phyloP scores from a whole-genome alignment of 2,329 filamentous ascomycete species.

The Setomelanomma holmii region DNA sequence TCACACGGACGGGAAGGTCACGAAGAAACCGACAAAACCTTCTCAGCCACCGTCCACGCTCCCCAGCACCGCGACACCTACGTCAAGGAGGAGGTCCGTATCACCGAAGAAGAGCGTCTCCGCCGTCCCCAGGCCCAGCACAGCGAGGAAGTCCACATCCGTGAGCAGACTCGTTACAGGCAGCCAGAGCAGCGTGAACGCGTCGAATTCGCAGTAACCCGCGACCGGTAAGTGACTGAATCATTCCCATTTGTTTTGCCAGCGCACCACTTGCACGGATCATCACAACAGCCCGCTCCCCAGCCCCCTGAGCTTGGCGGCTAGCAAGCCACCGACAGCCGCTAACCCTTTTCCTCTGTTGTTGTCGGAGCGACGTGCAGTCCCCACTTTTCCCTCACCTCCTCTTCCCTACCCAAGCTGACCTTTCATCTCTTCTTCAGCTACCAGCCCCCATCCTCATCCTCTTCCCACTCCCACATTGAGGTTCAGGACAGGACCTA shows the following conservation, averaged over 20 bases:
- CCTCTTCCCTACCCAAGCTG: slow-evolving; percentile 48
- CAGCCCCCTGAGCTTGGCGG: slow-evolving; percentile 46
- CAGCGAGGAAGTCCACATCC: slow-evolving; percentile 44
- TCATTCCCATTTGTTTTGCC: slow-evolving; percentile 33
- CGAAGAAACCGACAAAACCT: slow-evolving; percentile 72
- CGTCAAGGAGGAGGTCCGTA: slow-evolving; percentile 82
- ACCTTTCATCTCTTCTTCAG: slow-evolving; percentile 53
- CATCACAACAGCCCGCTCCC: slow-evolving; percentile 30
- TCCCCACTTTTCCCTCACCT: slow-evolving; percentile 48
- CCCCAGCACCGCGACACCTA: slow-evolving; percentile 58
- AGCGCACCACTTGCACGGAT: slow-evolving; percentile 36
- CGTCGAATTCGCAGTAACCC: slow-evolving; percentile 34
- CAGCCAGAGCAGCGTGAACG: slow-evolving; percentile 32
- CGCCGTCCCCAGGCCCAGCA: slow-evolving; percentile 68
- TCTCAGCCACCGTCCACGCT: slow-evolving; percentile 57
- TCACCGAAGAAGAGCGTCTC: slow-evolving; percentile 78
- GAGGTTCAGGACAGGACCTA: slow-evolving; percentile 65
- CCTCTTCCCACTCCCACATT: slow-evolving; percentile 69
- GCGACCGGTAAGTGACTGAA: slow-evolving; percentile 41
- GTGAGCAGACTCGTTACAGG: slow-evolving; percentile 41
- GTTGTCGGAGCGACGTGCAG: slow-evolving; percentile 50
- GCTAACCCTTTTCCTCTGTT: slow-evolving; percentile 47
- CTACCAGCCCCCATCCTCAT: slow-evolving; percentile 62
- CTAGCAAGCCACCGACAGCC: slow-evolving; percentile 37
- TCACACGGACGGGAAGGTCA: slow-evolving; percentile 97